These are phyloP conservation scores for Plasmodium gallinaceum DNA, from an alignment of 169 alveolate species.

Conservation along the genomic window DNA sequence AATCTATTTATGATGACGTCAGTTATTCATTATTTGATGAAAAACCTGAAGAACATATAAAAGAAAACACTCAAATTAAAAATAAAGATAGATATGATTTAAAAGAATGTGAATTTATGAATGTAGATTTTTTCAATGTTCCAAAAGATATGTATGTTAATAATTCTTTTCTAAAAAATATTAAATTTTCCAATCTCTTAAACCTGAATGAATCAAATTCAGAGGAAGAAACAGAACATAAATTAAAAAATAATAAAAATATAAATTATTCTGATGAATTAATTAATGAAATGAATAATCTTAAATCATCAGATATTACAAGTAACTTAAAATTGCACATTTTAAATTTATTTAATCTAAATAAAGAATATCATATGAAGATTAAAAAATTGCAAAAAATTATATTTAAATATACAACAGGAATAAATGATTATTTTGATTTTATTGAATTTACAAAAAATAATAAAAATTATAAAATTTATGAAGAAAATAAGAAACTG, in stretches of 20 bases:
- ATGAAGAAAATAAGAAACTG: conserved; percentile 61
- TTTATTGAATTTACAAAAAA: conserved; percentile 23
- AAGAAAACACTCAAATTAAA: not conserved
- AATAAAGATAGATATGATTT: not conserved
- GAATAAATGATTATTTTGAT: conserved; percentile 52
- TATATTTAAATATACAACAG: conserved; percentile 27
- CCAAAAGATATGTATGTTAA: not conserved
- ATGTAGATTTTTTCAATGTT: not conserved
- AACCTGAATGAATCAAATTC: not conserved
- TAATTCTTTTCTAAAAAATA: conserved; percentile 14
- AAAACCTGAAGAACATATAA: not conserved
- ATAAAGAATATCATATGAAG: not conserved
- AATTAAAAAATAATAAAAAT: not conserved
- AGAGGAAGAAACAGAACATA: not conserved
- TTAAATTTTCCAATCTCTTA: not conserved
- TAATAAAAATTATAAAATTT: conserved; percentile 32
- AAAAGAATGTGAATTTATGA: not conserved
- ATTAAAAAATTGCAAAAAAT: conserved; percentile 22
- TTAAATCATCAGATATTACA: not conserved
- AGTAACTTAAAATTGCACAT: not conserved
- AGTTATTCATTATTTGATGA: conserved; percentile 18
- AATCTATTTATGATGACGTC: conserved; percentile 28
- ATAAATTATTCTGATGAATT: not conserved
- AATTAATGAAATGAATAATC: not conserved
- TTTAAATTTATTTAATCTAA: conserved; percentile 1